phyloP scores from a whole-genome alignment of 768 basidiomycete species.

The Sarcodon sp. region DNA sequence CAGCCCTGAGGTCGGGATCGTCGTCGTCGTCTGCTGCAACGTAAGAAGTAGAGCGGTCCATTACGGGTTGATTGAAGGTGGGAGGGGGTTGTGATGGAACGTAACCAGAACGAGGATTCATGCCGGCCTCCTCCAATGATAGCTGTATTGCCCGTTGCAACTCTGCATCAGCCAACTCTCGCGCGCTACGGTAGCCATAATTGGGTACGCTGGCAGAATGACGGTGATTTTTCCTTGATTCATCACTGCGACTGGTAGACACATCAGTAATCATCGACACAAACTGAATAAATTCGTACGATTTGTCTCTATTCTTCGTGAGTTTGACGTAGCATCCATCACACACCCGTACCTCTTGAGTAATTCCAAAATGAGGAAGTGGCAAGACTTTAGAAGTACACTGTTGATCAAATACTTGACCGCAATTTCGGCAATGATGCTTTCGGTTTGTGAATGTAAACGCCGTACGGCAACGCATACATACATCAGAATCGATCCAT shows the following conservation, averaged over 20 bases:
- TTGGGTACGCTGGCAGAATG: conserved; percentile 42
- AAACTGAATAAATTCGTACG: conserved; percentile 9
- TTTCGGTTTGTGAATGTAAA: conserved; percentile 96
- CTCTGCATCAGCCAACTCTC: conserved; percentile 70
- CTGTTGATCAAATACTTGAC: conserved; percentile 88
- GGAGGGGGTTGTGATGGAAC: conserved; percentile 52
- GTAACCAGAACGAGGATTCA: conserved; percentile 47
- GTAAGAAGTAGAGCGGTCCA: conserved; percentile 41
- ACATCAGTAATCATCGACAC: conserved; percentile 9
- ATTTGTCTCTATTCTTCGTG: conserved; percentile 45
- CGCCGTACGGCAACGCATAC: conserved; percentile 79
- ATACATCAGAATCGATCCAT: conserved; percentile 95
- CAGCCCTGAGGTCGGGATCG: conserved; percentile 84
- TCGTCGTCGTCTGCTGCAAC: conserved; percentile 52
- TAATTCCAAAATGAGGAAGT: conserved; percentile 88
- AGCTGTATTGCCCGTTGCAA: conserved; percentile 89
- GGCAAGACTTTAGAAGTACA: conserved; percentile 81
- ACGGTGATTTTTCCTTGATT: conserved; percentile 30
- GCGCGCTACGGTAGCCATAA: conserved; percentile 39
- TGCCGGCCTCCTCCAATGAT: conserved; percentile 67
- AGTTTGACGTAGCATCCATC: conserved; percentile 82
- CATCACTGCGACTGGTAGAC: conserved; percentile 4
- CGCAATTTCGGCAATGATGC: conserved; percentile 97
- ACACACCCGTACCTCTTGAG: conserved; percentile 87
- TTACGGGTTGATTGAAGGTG: conserved; percentile 52